Base-by-base conservation (phyloP, 768 basidiomycete genomes). In the Pisolithus microcarpus region DNA sequence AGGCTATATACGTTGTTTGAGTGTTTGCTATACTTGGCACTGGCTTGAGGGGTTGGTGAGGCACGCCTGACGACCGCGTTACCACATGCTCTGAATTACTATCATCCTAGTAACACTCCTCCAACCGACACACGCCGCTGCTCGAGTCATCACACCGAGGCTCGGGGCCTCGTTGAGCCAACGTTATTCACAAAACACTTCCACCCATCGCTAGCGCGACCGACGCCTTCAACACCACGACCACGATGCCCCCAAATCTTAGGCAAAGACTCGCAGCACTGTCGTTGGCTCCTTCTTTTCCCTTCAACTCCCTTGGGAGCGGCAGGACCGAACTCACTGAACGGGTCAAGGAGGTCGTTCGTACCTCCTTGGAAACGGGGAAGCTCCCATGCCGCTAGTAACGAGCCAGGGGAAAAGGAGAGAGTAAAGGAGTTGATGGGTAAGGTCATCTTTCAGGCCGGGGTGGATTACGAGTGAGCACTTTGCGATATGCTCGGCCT, bases 391-490 rank as follows among this genome's bases (percentile, higher is more conserved):
- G 59, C 53, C 4, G 56, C 56, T 46, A 58, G 54, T 51, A 49
- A 59, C 48, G 63, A 62, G 52, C 62, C 63, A 46, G 58, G 56
- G 58, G 65, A 53, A 7, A 59, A 61, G 42, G 75, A 80, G 40
- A 71, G 68, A 53, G 65, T 88, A 11, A 82, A 87, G 55, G 77
- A 82, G 15, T 77, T 85, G 26, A 77, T 92, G 72, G 62, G 70
- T 37, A 80, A 73, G 64, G 73, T 92, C 70, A 89, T 92, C 42
- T 91, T 87, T 59, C 90, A 91, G 63, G 91, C 91, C 40, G 91
- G 91, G 2, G 85, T 91, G 51, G 91, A 93, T 69, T 91, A 81
- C 56, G 89, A 91, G 91, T 93, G 58, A 62, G 85, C 16, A 48
- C 24, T 19, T 38, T 9, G 39, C 57, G 21, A 10, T n/a, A 34